Evolutionary conservation across 2,329 filamentous ascomycete species (phyloP), one percentile per base, ranked within the genome.

Genomic region (Huntiella omanensis): DNA sequence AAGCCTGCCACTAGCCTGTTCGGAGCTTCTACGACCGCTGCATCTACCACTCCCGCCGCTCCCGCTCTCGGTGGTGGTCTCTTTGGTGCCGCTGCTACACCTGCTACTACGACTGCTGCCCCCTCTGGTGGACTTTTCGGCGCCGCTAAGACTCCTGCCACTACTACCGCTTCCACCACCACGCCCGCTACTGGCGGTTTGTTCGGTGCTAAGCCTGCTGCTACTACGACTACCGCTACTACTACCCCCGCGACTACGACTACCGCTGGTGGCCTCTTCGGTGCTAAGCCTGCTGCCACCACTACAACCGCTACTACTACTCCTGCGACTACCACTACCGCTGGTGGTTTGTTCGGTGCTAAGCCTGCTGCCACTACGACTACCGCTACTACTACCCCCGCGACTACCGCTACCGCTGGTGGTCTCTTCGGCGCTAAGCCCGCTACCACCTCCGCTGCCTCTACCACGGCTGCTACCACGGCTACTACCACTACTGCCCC

Each of bases 101-200:
- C 46, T 45, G 32, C 40, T 7, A 11, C 46, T 7, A 35, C 46
- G n/a, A 48, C 51, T 40, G 46, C 59, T 5, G 15, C 40, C 33
- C 45, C 12, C 13, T 11, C 33, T 12, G 33, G 33, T 35, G 19
- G 34, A 33, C 45, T 50, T 4, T 50, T 50, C 34, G 32, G 38
- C 36, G 19, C 11, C 7, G 40, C 28, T 22, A 11, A 11, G 1
- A 13, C 33, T 11, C 11, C 37, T 17, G 17, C 38, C 17, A 16
- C 38, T n/a, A 3, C 38, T 7, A 2, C 54, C 36, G 60, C 62
- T 46, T 73, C 70, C n/a, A 73, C 16, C 16, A 19, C 70, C 2
- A 13, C 38, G 6, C 73, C 71, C 33, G 70, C 71, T 12, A 70
- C 70, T 15, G 70, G 71, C 33, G 65, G 4, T 62, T 60, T 45